Evolutionary conservation across 768 basidiomycete genomes (phyloP), one percentile per base, ranked within the genome.

Genomic region (Mycena olivaceomarginata): DNA sequence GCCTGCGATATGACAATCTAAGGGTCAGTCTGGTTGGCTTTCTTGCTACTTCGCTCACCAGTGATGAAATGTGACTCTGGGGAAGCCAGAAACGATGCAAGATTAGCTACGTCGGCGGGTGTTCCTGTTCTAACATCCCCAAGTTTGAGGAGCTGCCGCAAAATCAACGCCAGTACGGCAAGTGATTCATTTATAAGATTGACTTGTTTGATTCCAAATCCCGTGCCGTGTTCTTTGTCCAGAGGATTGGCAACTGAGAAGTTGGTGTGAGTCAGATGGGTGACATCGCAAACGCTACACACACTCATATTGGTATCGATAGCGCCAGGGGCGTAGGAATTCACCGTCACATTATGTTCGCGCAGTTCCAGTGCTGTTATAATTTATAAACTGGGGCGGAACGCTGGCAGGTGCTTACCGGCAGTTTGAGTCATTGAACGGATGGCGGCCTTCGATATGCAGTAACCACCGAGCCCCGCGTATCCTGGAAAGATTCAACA

Each of bases 401-500:
- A 25, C 20, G 43, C 20, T 16, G 10, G 39, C 25, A 46, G 2
- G n/a, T 43, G 20, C 76, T 53, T 80, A 88, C 89, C 85, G 0
- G 84, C 82, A 3, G 80, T 80, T 69, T 89, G 89, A 5, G 87
- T 89, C 37, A 90, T 65, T 0, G 86, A 86, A 45, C 88, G 85
- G 39, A 90, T 67, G 9, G 86, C 87, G 45, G 86, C 89, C 62
- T 90, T 90, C 9, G 86, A 85, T 13, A 87, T 82, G 53, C 73
- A 74, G 72, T 90, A 90, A 2, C 74, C 80, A 20, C 80, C 51
- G 20, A 53, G 5, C 7, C 20, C 20, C 20, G 51, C 20, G 20
- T 53, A 53, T 53, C 51, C 51, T 53, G 51, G 7, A 22, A n/a
- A 53, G 3, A 48, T 15, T 48, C 15, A 48, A 31, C 31, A 31